phyloP scores from a whole-genome alignment of 2,329 filamentous ascomycete genomes.

The Microsporum canis region DNA sequence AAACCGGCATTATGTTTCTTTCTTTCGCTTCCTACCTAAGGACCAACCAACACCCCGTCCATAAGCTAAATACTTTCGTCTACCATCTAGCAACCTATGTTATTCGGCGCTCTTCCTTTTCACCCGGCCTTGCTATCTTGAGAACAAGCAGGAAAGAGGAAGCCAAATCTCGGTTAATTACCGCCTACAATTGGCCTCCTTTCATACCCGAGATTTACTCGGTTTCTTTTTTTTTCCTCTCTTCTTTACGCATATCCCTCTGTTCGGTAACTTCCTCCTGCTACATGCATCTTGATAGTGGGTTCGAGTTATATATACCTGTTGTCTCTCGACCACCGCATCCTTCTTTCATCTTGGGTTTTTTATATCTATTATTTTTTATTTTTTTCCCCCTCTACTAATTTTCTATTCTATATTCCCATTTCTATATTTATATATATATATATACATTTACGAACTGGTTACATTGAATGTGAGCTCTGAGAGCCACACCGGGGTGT shows the following conservation, averaged over 20 bases:
- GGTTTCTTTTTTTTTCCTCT: background rate
- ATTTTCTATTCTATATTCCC: background rate
- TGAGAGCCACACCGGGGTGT: conserved; percentile 1
- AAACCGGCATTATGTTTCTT: conserved; percentile 9
- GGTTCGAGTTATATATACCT: background rate
- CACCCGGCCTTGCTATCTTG: background rate
- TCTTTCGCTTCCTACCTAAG: background rate
- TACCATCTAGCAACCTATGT: background rate
- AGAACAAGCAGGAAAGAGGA: background rate
- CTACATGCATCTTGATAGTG: background rate
- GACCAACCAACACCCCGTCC: background rate
- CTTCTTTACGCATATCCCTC: background rate
- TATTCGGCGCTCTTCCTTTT: background rate
- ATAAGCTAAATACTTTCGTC: background rate
- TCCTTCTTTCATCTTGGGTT: background rate
- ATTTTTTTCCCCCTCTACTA: background rate
- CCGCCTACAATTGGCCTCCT: background rate
- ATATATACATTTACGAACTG: background rate
- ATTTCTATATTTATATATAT: no score
- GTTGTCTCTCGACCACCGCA: background rate
- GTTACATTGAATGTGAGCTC: background rate
- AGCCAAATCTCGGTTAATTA: background rate
- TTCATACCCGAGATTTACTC: background rate
- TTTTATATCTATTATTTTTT: background rate
- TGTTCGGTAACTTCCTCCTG: background rate